These are phyloP conservation scores for Letharia lupina DNA, from an alignment of 495 filamentous ascomycete species.

Conservation along the genomic window DNA sequence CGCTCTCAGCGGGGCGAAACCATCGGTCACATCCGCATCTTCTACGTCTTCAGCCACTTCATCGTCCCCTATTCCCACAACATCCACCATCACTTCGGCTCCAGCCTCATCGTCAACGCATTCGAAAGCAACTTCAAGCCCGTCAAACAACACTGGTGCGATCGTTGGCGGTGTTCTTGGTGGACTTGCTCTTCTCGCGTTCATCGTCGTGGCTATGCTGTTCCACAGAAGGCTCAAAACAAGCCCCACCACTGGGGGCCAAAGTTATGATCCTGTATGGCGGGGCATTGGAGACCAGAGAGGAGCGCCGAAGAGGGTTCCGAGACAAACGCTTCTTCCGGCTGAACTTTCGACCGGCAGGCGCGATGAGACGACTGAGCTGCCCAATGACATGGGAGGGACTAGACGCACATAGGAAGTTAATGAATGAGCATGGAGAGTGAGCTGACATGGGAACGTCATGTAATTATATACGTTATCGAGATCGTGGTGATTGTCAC, in stretches of 20 bases:
- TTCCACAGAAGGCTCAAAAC: slow-evolving; percentile 5
- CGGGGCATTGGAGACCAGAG: neutral
- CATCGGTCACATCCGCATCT: neutral
- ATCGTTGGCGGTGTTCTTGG: slow-evolving; percentile 20
- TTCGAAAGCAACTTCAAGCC: neutral
- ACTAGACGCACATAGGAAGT: neutral
- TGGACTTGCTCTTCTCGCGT: slow-evolving; percentile 2
- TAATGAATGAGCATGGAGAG: neutral
- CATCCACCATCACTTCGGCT: neutral
- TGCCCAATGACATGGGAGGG: neutral
- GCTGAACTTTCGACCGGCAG: neutral
- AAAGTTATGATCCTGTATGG: neutral
- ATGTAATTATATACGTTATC: neutral
- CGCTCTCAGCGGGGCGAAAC: neutral
- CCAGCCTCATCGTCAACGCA: neutral
- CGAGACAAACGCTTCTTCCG: neutral
- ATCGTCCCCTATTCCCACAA: neutral
- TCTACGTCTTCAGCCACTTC: neutral
- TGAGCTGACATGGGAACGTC: neutral
- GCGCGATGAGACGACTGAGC: neutral
- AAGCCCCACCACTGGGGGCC: neutral
- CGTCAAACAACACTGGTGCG: slow-evolving; percentile 13
- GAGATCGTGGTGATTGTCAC: no score
- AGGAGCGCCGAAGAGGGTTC: neutral
- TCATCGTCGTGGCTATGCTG: neutral